Base-by-base conservation (phyloP, 2,329 filamentous ascomycete genomes). In the Aspergillus sp. region DNA sequence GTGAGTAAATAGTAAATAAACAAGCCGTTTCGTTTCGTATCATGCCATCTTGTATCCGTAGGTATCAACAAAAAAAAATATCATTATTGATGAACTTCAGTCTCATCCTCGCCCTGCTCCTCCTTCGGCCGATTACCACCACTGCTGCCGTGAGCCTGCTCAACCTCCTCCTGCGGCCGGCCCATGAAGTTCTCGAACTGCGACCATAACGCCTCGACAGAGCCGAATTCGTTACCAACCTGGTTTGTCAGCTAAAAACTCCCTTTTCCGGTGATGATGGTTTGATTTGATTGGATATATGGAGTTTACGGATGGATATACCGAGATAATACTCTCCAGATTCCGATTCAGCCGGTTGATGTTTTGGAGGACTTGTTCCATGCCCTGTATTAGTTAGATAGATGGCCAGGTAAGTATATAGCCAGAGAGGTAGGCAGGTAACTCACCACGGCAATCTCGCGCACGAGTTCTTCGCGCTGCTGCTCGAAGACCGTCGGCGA, bases 161-260 rank as follows among this genome's bases (percentile, higher is more conserved):
- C 68, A 26, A 72, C 67, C 53, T 74, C 74, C 34, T 75, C 73
- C 12, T 78, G 76, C 55, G 89, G 83, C 68, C 89, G 90, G 8
- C 85, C 90, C 93, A 97, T 98, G 66, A 98, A 93, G 64, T 88
- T 90, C 78, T 99, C 95, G 70, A 99, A 98, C 69, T 96, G 91
- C 39, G 90, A 96, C 95, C 95, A 99, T 15, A 99, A 83, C 30
- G 91, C 92, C 75, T 99, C 95, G 43, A 99, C 95, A 4, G 91
- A 93, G n/a, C 90, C 88, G 76, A 99, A 97, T 70, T 99, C 95
- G 75, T 96, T 96, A 38, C 95, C 95, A 52, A 99, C 88, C 87
- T 91, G 54, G 7, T 38, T 15, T 2, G 26, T 30, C 9, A 30
- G 26, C 3, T 30, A 30, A 30, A 3, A 11, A 11, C 3, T 3